These are phyloP conservation scores for Talaromyces nanjingensis DNA, from an alignment of 495 filamentous ascomycete genomes.

Conservation along the genomic window DNA sequence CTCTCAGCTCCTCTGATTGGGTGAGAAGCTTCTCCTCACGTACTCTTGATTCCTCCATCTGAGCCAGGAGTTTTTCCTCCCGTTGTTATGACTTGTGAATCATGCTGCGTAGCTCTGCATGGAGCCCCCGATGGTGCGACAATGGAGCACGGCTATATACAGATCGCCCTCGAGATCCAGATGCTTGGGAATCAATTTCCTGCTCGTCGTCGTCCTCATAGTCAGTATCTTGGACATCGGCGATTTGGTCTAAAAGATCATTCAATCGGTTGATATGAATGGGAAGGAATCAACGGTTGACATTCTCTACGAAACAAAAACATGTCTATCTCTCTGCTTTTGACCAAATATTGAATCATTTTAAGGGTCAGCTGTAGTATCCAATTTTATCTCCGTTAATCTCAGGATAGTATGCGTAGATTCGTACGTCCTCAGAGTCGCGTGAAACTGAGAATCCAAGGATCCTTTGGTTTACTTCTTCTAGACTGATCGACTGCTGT, in stretches of 20 bases:
- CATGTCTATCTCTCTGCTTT: constrained; percentile 1
- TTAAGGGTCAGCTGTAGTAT: constrained; percentile 12
- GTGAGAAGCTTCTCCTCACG: too few relatives aligned
- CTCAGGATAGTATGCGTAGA: constrained; percentile 23
- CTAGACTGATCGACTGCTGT: too few relatives aligned
- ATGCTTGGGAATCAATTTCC: not conserved
- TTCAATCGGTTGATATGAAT: constrained; percentile 10
- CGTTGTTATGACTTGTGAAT: too few relatives aligned
- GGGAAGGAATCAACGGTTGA: not conserved
- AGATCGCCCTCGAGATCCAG: not conserved
- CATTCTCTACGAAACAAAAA: constrained; percentile 3
- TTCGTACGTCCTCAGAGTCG: constrained; percentile 22
- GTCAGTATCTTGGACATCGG: not conserved
- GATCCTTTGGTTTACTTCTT: constrained; percentile 18
- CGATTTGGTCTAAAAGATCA: not conserved
- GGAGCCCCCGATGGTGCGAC: not conserved
- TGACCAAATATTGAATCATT: not conserved
- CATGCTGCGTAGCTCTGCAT: constrained; percentile 5
- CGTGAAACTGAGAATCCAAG: constrained; percentile 44
- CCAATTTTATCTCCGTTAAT: constrained; percentile 14
- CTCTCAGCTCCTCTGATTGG: too few relatives aligned
- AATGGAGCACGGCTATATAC: not conserved
- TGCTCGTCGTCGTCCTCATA: not conserved
- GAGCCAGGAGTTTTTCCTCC: too few relatives aligned
- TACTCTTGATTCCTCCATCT: too few relatives aligned